Base-by-base conservation (phyloP, 1,284 basidiomycete genomes). In the Vanrija sp. region DNA sequence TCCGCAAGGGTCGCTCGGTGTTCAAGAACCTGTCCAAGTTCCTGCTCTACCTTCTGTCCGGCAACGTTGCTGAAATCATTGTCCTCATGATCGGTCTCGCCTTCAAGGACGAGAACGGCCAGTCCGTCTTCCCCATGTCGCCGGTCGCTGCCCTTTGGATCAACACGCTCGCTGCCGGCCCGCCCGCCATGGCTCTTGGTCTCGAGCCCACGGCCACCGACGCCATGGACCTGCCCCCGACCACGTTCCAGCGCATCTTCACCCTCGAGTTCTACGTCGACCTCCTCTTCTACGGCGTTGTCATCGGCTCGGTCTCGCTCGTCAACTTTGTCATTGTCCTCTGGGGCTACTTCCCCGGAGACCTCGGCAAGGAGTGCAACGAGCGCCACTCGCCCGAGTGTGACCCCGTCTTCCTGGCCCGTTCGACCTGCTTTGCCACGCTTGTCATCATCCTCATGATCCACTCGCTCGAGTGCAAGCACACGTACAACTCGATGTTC, bases 131-230 rank as follows among this genome's bases (percentile, higher is more conserved):
- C 75, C 86, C 86, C 1, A 75, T 87, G 10, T 81, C 82, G 9
- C 85, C 85, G 16, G 78, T 87, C 35, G 83, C 80, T 31, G 82
- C 86, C 22, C 77, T 88, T 1, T 87, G 82, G 81, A 78, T 82
- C 64, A 76, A 75, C 65, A 77, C 73, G 2, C 68, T 78, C 39
- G 80, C 81, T 8, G 79, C 80, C 46, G 80, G 81, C 18, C 80
- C 80, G 9, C 82, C 81, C 25, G 83, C 83, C 3, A 79, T 84
- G 52, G 83, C 83, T 3, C 78, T 84, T 16, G 83, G 83, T 47
- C 72, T 85, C 52, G 84, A 86, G 64, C 77, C 76, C 4, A 80
- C 83, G 1, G 78, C 82, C 0, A 42, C 65, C 7, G 82, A 85
- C 60, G 75, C 84, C 19, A 86, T 86, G 85, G 76, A 73, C 49